These are phyloP conservation scores for Durotheca rogersii DNA, from an alignment of 495 filamentous ascomycete genomes.

Conservation along the genomic window DNA sequence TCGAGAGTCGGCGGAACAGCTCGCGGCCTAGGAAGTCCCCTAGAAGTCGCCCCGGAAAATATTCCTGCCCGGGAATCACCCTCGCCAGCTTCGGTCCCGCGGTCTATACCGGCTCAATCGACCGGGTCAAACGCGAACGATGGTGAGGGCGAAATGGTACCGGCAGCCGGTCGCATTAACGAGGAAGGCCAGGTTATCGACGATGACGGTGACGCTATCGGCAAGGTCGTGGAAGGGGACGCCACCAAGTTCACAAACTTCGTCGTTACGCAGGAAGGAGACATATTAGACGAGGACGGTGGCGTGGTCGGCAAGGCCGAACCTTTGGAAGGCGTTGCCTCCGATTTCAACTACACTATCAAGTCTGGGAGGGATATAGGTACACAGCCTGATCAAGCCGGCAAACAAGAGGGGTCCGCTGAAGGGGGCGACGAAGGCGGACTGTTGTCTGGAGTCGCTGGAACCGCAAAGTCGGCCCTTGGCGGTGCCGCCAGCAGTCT, in stretches of 20 bases:
- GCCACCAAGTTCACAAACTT: constrained; percentile 56
- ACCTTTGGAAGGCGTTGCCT: constrained; percentile 39
- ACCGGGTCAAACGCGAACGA: constrained; percentile 18
- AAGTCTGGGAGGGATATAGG: constrained; percentile 17
- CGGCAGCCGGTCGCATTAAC: constrained; percentile 36
- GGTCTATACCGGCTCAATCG: constrained; percentile 29
- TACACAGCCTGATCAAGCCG: constrained; percentile 4
- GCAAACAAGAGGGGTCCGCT: background rate
- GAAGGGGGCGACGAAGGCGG: constrained; percentile 10
- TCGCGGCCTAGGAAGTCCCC: constrained; percentile 17
- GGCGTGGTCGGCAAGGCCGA: constrained; percentile 60
- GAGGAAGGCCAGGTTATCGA: constrained; percentile 47
- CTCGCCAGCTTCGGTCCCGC: constrained; percentile 26
- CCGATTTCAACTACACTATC: constrained; percentile 32
- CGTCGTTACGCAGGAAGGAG: constrained; percentile 60
- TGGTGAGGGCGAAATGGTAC: constrained; percentile 35
- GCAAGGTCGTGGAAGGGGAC: constrained; percentile 62
- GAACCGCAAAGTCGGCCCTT: constrained; percentile 14
- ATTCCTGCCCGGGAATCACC: background rate
- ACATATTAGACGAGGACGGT: constrained; percentile 63
- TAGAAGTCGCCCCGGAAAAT: constrained; percentile 16
- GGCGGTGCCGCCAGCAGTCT: constrained; percentile 18
- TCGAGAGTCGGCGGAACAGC: constrained; percentile 28
- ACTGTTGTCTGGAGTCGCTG: constrained; percentile 15
- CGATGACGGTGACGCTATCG: constrained; percentile 54